Percentiles rank a stretch among this genome's conserved stretches.
These are phyloP conservation scores for Colletotrichum sp. DNA, from an alignment of 2,329 filamentous ascomycete genomes.

Conservation along the genomic window DNA sequence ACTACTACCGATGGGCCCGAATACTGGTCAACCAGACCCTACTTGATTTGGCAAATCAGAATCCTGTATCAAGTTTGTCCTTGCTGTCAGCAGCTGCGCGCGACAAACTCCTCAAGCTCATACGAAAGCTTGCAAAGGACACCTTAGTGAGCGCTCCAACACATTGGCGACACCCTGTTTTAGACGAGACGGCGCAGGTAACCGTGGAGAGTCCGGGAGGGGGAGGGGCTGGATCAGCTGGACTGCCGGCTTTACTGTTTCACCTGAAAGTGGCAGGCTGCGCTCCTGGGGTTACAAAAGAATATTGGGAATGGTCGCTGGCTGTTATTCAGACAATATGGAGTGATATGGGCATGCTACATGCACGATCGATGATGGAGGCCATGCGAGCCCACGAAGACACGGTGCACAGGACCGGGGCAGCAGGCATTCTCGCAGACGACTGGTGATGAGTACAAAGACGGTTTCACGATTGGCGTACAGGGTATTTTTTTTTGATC, in stretches of 20 bases:
- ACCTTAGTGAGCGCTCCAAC: constrained; percentile 51
- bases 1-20: constrained; percentile 64
- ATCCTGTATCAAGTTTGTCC: constrained; percentile 41
- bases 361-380: constrained; percentile 50
- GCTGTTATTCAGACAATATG: constrained; percentile 53
- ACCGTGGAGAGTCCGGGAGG: constrained; percentile 40
- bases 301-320: constrained; percentile 50
- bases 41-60: constrained; percentile 40
- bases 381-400: constrained; percentile 37
- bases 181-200: constrained; percentile 40
- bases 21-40: constrained; percentile 58
- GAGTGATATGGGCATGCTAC: constrained; percentile 56
- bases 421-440: constrained; percentile 18
- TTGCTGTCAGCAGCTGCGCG: constrained; percentile 35
- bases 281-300: constrained; percentile 47
- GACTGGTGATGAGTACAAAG: constrained; percentile 4
- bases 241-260: constrained; percentile 53
- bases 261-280: constrained; percentile 53
- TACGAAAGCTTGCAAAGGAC: constrained; percentile 46
- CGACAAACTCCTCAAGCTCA: constrained; percentile 34
- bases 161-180: constrained; percentile 56
- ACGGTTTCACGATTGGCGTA: background rate
- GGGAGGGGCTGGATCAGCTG: constrained; percentile 51
- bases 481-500: background rate
- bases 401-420: constrained; percentile 12